Conservation (phyloP, 176 grass and related monocot species). For the Raddia distichophylla region DNA sequence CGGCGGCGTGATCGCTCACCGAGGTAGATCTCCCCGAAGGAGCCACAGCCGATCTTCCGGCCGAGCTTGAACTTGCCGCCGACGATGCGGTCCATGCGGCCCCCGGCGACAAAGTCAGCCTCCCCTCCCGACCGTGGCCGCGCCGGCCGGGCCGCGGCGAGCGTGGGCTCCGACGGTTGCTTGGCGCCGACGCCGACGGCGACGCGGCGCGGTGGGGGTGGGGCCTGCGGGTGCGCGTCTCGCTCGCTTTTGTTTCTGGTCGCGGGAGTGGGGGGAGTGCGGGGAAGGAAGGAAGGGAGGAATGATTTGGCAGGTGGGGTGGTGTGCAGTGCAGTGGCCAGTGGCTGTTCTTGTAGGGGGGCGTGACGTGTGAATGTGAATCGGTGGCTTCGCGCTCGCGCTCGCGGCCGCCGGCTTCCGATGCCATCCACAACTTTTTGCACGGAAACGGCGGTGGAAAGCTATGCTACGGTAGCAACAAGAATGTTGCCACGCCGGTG, state of each 20-base stretch:
- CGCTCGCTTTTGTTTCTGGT: neutral
- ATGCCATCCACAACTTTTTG: too few species aligned
- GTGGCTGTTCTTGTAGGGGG: too few species aligned
- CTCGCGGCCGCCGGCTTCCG: too few species aligned
- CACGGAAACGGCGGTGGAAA: too few species aligned
- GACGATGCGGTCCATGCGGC: conserved; percentile 78
- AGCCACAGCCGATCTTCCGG: conserved; percentile 91
- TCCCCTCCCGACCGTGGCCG: too few species aligned
- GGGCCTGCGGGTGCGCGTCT: neutral
- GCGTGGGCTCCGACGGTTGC: neutral
- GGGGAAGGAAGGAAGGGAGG: too few species aligned
- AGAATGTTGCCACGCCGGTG: too few species aligned
- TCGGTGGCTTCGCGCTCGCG: too few species aligned
- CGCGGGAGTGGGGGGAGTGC: neutral
- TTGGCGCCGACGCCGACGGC: neutral
- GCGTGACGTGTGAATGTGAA: too few species aligned
- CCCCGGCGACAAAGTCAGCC: neutral
- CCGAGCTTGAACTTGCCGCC: conserved; percentile 88
- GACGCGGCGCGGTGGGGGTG: neutral
- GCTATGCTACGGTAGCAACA: too few species aligned
- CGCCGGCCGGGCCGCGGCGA: neutral
- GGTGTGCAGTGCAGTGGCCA: too few species aligned
- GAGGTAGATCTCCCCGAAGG: conserved; percentile 94
- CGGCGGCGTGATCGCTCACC: conserved; percentile 46
- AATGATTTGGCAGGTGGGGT: neutral